Conservation (phyloP, 108 stramenopile species). For the Conticribra weissflogii region DNA sequence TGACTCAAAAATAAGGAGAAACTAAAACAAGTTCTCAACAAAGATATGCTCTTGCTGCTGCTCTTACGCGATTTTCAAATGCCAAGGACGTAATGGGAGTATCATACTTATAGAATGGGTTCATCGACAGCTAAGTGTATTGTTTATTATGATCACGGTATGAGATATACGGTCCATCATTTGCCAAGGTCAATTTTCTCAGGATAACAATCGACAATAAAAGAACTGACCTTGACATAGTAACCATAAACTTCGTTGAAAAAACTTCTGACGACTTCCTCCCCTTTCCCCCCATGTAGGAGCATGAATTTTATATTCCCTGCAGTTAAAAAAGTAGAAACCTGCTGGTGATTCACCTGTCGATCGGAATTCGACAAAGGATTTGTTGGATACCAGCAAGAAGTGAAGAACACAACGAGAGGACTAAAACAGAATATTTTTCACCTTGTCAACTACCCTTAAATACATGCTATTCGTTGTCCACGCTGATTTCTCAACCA, state of each 20-base stretch:
- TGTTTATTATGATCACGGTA: constrained; percentile 1
- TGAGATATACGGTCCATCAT: not conserved
- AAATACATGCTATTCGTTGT: constrained; percentile 91
- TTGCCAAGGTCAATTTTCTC: too few species aligned
- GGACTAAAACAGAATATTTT: not conserved
- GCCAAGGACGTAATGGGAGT: constrained; percentile 85
- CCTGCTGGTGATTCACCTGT: constrained; percentile 93
- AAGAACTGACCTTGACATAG: constrained; percentile 86
- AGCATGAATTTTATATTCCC: constrained; percentile 93
- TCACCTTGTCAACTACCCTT: constrained; percentile 87
- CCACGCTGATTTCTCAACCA: constrained; percentile 90
- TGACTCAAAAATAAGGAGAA: not conserved
- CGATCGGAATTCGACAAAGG: too few species aligned
- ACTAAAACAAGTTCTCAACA: constrained; percentile 15
- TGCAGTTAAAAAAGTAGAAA: constrained; percentile 91
- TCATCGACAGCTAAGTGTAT: constrained; percentile 92
- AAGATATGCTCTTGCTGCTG: constrained; percentile 72
- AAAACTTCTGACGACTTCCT: constrained; percentile 88
- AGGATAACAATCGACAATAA: not conserved
- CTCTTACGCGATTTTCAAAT: constrained; percentile 85
- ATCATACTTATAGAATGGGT: constrained; percentile 94
- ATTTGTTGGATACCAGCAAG: too few species aligned
- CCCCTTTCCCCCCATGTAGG: constrained; percentile 84
- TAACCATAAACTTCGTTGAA: constrained; percentile 94
- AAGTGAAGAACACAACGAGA: not conserved